Percentiles rank a stretch among this genome's conserved stretches.
These are phyloP conservation scores for Dactylellina cionopaga DNA, from an alignment of 2,329 filamentous ascomycete genomes.

Conservation along the genomic window DNA sequence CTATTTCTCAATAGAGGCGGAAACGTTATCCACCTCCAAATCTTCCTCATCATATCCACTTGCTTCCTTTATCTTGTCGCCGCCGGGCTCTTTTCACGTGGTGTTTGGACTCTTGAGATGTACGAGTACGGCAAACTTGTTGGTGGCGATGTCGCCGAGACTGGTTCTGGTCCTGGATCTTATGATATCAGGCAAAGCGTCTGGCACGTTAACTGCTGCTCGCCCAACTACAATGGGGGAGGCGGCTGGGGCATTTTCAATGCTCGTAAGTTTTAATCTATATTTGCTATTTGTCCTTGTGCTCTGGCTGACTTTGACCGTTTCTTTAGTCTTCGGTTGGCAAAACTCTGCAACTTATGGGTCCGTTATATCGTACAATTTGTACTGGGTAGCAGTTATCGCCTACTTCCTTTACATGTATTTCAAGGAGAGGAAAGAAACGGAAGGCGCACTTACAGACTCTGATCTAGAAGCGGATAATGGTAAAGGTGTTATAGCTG, in stretches of 20 bases:
- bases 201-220: conserved; percentile 89
- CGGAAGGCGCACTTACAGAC: conserved; percentile 1
- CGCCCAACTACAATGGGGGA: conserved; percentile 75
- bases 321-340: conserved; percentile 76
- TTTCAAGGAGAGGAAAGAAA: conserved; percentile 70
- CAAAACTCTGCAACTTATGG: conserved; percentile 88
- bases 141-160: conserved; percentile 70
- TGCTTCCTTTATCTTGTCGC: conserved; percentile 86
- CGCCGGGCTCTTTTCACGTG: conserved; percentile 80
- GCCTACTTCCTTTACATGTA: conserved; percentile 72
- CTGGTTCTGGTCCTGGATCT: conserved; percentile 75
- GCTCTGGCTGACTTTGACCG: conserved; percentile 11
- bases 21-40: conserved; percentile 73
- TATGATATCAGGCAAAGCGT: conserved; percentile 82
- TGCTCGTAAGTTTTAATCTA: conserved; percentile 62
- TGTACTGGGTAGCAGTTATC: conserved; percentile 84
- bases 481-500: conserved; percentile 20
- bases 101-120: conserved; percentile 78
- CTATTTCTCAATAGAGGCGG: conserved; percentile 63
- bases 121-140: conserved; percentile 74
- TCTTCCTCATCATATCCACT: conserved; percentile 83
- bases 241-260: conserved; percentile 90
- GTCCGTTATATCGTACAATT: conserved; percentile 84
- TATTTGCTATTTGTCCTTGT: background rate
- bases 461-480: conserved; percentile 41